Conservation (phyloP, 2,329 filamentous ascomycete genomes). For the Thyridium curvatum region DNA sequence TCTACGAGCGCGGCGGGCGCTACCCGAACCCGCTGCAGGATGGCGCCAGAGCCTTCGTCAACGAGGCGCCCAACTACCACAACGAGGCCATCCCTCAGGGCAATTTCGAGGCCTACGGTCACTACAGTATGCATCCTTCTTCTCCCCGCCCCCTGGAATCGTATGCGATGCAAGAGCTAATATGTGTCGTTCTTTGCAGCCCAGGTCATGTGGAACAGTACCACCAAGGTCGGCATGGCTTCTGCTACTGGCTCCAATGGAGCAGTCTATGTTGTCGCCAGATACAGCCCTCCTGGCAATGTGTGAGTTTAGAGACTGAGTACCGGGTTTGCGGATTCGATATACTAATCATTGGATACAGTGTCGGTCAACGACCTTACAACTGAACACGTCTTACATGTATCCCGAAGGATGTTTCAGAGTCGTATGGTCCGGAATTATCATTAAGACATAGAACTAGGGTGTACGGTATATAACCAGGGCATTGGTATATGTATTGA, state of each 20-base stretch:
- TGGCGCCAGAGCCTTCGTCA: not conserved
- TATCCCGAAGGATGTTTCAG: no score
- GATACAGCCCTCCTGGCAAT: constrained; percentile 26
- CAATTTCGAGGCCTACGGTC: constrained; percentile 6
- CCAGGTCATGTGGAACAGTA: constrained; percentile 22
- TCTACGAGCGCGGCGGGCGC: not conserved
- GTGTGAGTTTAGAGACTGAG: constrained; percentile 7
- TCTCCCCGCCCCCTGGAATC: no score
- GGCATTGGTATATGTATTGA: no score
- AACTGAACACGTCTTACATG: no score
- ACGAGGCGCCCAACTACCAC: not conserved
- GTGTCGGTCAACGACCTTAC: no score
- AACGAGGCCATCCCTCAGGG: constrained; percentile 1
- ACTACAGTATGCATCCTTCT: constrained; percentile 4
- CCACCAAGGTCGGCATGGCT: constrained; percentile 24
- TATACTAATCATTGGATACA: no score
- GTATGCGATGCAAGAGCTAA: no score
- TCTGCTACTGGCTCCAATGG: constrained; percentile 17
- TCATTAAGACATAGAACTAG: no score
- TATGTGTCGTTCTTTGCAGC: constrained; percentile 6
- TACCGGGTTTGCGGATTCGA: no score
- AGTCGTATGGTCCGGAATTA: no score
- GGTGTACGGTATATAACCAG: no score
- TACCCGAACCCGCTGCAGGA: not conserved
- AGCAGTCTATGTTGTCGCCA: constrained; percentile 21